Base-by-base conservation (phyloP, 257 asterid species). In the Solanum pennellii region DNA sequence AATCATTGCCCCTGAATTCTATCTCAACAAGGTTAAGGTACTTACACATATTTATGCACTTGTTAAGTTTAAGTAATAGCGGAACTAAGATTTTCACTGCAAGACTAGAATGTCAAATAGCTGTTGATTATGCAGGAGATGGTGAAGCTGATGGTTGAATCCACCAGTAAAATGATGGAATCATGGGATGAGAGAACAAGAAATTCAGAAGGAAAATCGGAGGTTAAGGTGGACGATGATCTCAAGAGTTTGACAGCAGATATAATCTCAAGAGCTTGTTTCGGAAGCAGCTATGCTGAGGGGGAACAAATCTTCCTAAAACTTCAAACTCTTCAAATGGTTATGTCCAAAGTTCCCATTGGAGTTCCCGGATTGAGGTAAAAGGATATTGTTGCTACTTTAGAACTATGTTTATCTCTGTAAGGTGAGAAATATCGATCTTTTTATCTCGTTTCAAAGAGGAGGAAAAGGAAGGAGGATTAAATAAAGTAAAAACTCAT, bases 361-460 rank as follows among this genome's bases (percentile, higher is more conserved):
- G 97, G 98, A 73, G 90, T 94, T 89, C 98, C 96, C 8, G 97
- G 96, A 72, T 86, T 89, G 88, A 94, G 98, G 98, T 94, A 93
- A 42, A 37, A 23, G 12, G 23, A 35, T 15, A 37, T 71, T 66
- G 35, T 76, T 37, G 44, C 45, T 49, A 82, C 15, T 10, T 29
- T 31, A 82, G 45, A 47, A 47, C 69, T 29, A 82, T 82, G 69
- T 49, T 49, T 18, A 31, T 18, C 29, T 27, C 44, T 80, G 68
- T 23, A 1, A 44, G 65, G 62, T 25, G 62, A 79, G 16, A 25
- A 45, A 12, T 9, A 79, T 79, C 11, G 16, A 76, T n/a, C 2
- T 21, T 75, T 39, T 75, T 42, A 8, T 27, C 23, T 27, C 3
- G 2, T 33, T 16, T 31, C n/a, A 31, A 71, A 69, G n/a, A 31